Percentiles rank a stretch among this genome's conserved stretches.
Conservation (phyloP, 495 filamentous ascomycete genomes). For the Stereocaulon alpinum region DNA sequence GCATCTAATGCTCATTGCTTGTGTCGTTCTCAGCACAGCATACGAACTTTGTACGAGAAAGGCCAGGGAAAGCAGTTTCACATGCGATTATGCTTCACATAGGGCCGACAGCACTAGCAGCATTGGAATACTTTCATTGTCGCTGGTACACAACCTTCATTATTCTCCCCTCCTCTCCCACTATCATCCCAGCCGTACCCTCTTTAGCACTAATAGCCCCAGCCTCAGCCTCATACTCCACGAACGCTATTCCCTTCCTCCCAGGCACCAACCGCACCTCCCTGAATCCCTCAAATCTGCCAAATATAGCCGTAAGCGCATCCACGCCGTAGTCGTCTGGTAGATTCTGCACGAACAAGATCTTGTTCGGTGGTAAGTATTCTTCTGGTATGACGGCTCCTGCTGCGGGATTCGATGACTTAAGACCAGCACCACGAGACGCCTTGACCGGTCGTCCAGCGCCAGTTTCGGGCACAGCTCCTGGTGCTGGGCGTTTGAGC, state of each 20-base stretch:
- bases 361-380: constrained; percentile 94
- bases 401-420: constrained; percentile 58
- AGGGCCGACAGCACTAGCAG: too few species aligned
- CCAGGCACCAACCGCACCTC: constrained; percentile 85
- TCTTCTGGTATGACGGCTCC: constrained; percentile 85
- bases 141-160: constrained; percentile 89
- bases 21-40: not conserved
- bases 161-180: constrained; percentile 58
- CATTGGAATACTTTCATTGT: too few species aligned
- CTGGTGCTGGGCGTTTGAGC: constrained; percentile 60
- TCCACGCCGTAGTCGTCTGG: constrained; percentile 81
- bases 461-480: constrained; percentile 37
- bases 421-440: constrained; percentile 68
- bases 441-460: constrained; percentile 59
- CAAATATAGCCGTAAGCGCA: constrained; percentile 68
- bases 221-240: constrained; percentile 85
- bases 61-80: not conserved
- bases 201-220: constrained; percentile 94
- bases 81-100: too few species aligned
- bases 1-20: not conserved
- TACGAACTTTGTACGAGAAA: not conserved
- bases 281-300: constrained; percentile 84
- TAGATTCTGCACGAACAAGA: constrained; percentile 88
- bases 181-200: constrained; percentile 77
- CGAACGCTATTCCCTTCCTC: constrained; percentile 83